Conservation (phyloP, 768 basidiomycete species). For the Amanita fuliginea region DNA sequence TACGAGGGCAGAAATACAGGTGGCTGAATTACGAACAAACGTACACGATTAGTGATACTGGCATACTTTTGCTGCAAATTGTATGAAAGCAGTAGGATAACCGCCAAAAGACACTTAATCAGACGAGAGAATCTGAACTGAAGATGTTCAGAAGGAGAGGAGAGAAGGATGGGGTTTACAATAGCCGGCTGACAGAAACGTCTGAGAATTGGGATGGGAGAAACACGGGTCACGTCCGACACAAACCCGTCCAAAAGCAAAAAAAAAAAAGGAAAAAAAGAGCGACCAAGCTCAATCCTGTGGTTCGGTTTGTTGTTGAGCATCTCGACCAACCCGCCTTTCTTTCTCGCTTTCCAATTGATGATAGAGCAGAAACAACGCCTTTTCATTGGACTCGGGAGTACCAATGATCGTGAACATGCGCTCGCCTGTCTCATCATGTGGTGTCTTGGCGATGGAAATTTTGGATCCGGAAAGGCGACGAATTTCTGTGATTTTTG, state of each 20-base stretch:
- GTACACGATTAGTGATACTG: constrained; percentile 7
- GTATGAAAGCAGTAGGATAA: constrained; percentile 6
- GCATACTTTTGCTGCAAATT: constrained; percentile 6
- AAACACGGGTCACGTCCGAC: background rate
- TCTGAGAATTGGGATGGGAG: background rate
- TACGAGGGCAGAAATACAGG: constrained; percentile 8
- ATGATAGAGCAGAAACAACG: constrained; percentile 93
- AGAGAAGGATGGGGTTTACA: background rate
- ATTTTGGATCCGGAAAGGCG: constrained; percentile 97
- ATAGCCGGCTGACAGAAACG: constrained; percentile 1
- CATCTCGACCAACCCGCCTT: constrained; percentile 78
- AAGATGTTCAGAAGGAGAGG: background rate
- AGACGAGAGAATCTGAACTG: constrained; percentile 1
- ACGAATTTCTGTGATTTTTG: constrained; percentile 99
- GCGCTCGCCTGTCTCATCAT: constrained; percentile 97
- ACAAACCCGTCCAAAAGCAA: background rate
- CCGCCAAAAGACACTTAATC: constrained; percentile 4
- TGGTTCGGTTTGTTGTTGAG: constrained; percentile 62
- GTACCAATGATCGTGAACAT: constrained; percentile 99
- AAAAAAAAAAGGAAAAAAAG: background rate
- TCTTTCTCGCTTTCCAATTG: constrained; percentile 96
- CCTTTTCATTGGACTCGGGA: constrained; percentile 95
- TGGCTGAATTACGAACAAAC: constrained; percentile 7
- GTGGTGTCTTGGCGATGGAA: constrained; percentile 97
- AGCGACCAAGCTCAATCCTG: constrained; percentile 25